A percentile compares a stretch with the other conserved stretches of the same genome.
Conservation (phyloP, 371 early-diverging fungal genomes). For the Zychaea mexicana region DNA sequence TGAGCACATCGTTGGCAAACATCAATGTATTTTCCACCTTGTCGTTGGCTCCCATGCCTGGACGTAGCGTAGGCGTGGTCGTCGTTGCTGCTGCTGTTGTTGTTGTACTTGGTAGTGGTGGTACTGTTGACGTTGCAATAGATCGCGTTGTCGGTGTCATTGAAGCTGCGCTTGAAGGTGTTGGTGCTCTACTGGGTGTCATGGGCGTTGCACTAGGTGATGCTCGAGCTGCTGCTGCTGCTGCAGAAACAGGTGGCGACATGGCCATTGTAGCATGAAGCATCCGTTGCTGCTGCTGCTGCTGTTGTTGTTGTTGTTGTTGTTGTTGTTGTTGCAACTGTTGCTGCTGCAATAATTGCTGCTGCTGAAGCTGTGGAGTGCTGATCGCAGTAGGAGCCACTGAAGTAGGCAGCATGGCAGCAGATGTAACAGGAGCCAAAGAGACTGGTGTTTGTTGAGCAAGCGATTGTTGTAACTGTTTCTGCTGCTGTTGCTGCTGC, state of each 20-base stretch:
- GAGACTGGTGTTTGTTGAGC: not conserved
- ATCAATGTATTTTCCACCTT: conserved; percentile 31
- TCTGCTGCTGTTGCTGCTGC: conserved; percentile 10
- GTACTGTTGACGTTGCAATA: not conserved
- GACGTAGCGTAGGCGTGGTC: conserved; percentile 9
- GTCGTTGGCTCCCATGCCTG: conserved; percentile 39
- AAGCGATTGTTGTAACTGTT: not conserved
- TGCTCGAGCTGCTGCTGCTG: not conserved
- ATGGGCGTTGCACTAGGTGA: not conserved
- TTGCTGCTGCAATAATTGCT: not conserved
- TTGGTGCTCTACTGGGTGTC: not conserved
- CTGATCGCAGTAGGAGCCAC: not conserved
- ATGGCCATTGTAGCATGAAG: not conserved
- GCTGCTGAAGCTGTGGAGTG: too few species aligned
- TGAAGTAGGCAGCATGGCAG: not conserved
- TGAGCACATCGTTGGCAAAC: conserved; percentile 39
- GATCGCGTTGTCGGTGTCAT: not conserved
- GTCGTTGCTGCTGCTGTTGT: not conserved
- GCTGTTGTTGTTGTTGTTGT: not conserved
- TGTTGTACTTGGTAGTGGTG: conserved; percentile 1
- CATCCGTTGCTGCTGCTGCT: not conserved
- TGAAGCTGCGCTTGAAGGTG: conserved; percentile 3
- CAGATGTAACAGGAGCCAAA: not conserved
- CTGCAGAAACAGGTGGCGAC: not conserved
- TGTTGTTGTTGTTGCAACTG: conserved; percentile 8